Base-by-base conservation (phyloP, 345 rosid genomes). In the Citrus hindsii region DNA sequence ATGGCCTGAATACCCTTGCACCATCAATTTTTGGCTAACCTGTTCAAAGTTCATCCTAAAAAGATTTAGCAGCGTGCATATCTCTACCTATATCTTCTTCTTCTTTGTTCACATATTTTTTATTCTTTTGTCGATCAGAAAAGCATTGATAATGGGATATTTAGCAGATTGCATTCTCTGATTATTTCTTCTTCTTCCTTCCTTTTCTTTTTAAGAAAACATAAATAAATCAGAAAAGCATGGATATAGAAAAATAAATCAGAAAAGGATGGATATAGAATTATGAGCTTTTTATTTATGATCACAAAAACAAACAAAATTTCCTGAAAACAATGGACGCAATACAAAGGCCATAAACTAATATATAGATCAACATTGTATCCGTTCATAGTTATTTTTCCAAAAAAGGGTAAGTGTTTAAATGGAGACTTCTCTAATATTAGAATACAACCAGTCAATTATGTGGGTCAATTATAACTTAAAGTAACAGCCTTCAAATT, bases 21-120 rank as follows among this genome's bases (percentile, higher is more conserved):
- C 99, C 99, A 96, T 96, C 89, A 96, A 85, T 87, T 89, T 96
- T 77, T 96, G 99, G 83, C 99, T 96, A 67, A 96, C 87, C 99
- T 96, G 93, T 60, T 40, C 42, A 85, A 30, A 65, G 37, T 60
- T 24, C 42, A 81, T 63, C 28, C 59, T 28, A 69, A 35, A 71
- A 46, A 19, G 48, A 62, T 64, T 79, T 27, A 78, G 71, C 30
- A 76, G 38, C 37, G 8, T 51, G 38, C 40, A 63, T 37, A 28
- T 75, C 32, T 48, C 27, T 32, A 42, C 22, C 9, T 18, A 35
- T 22, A 21, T 46, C 19, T 53, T 51, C 51, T 40, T 40, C 58
- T 53, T 18, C 58, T 19, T 53, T 4, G 58, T 53, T 53, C 51
- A 46, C 18, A 46, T 53, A 53, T 16, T 53, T 16, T 53, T 53